Conservation (phyloP, 441 rosid genomes). For the Lepidium campestre region DNA sequence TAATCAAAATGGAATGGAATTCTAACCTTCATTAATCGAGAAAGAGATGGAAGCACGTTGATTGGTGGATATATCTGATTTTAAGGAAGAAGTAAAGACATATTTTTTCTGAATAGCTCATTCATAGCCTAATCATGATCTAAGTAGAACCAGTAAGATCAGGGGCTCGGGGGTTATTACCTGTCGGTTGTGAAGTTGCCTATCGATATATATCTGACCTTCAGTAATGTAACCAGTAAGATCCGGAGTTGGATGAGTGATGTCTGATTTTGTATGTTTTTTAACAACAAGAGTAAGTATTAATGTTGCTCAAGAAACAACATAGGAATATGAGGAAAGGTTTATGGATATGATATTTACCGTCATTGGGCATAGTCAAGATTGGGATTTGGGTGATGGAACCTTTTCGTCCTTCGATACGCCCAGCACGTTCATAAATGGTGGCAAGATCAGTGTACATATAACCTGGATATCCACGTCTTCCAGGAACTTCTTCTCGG, state of each 20-base stretch:
- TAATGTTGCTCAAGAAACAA: not conserved
- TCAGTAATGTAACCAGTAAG: conserved; percentile 99
- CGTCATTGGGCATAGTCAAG: conserved; percentile 98
- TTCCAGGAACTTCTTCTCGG: conserved; percentile 98
- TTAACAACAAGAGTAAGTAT: not conserved
- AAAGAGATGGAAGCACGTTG: conserved; percentile 94
- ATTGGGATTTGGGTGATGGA: conserved; percentile 99
- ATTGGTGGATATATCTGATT: conserved; percentile 97
- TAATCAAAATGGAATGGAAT: not conserved
- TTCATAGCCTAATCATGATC: not conserved
- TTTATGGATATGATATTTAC: conserved; percentile 30
- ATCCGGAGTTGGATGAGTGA: conserved; percentile 99
- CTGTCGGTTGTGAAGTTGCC: conserved; percentile 95
- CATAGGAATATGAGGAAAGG: not conserved
- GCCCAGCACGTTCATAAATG: conserved; percentile 97
- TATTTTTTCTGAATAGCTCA: not conserved
- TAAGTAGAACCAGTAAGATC: not conserved
- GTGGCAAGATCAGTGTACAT: conserved; percentile 99
- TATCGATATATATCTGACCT: conserved; percentile 95
- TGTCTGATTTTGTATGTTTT: conserved; percentile 44
- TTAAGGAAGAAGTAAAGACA: conserved; percentile 1
- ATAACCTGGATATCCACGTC: conserved; percentile 99
- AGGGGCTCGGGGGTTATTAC: conserved; percentile 19
- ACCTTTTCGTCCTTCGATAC: conserved; percentile 97
- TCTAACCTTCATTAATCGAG: conserved; percentile 90